A percentile compares a stretch with the other conserved stretches of the same genome.
These are phyloP conservation scores for Xerocomellus intermedius DNA, from an alignment of 768 basidiomycete species.

Conservation along the genomic window DNA sequence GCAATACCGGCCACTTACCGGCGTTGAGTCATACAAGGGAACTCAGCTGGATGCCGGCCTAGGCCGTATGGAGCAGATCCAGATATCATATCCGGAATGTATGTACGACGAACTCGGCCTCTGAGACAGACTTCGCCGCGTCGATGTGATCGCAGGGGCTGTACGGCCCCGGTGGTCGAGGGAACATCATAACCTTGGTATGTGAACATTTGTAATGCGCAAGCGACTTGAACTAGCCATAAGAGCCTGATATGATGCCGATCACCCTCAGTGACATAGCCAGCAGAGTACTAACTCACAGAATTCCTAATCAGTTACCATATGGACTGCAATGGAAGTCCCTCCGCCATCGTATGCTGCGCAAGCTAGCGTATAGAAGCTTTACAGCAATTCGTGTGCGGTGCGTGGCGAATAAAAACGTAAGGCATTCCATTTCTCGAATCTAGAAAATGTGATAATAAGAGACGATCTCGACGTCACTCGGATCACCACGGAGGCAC, in stretches of 20 bases:
- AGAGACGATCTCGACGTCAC: conserved; percentile 7
- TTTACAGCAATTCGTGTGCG: neutral
- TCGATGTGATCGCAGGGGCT: neutral
- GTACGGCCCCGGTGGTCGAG: too few relatives aligned
- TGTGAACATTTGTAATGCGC: neutral
- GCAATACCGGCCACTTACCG: neutral
- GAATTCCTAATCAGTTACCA: neutral
- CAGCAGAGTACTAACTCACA: neutral
- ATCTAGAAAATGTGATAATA: neutral
- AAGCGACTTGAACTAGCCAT: neutral
- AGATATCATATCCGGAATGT: neutral
- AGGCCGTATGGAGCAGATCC: neutral
- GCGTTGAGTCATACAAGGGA: neutral
- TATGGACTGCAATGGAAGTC: too few relatives aligned
- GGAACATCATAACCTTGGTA: neutral
- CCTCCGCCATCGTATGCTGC: neutral
- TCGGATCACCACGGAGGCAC: neutral
- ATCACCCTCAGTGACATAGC: neutral
- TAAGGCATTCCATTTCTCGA: neutral
- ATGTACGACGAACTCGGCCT: neutral
- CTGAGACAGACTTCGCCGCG: neutral
- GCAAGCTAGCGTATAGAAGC: neutral
- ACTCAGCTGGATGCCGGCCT: neutral
- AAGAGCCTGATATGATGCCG: neutral
- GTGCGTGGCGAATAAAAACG: neutral